Base-by-base conservation (phyloP, 371 early-diverging fungal genomes). In the Conidiobolus incongruus region DNA sequence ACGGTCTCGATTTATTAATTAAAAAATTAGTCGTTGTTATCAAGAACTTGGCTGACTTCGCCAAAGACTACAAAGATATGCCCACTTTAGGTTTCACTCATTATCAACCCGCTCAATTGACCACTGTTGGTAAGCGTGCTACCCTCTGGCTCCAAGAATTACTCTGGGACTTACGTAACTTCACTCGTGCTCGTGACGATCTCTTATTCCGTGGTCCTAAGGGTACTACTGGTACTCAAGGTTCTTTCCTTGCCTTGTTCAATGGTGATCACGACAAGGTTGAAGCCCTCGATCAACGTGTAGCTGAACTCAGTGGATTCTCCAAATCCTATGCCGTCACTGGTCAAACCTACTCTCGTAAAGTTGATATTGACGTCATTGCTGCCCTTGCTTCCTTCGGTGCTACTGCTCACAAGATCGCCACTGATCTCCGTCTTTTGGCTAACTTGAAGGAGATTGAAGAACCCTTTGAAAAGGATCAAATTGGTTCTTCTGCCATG, bases 201-300 rank as follows among this genome's bases (percentile, higher is more conserved):
- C 61, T 94, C 47, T 70, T 77, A 40, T 79, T 94, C 73, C 74
- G 97, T 47, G 97, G 97, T 46, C 90, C 87, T 56, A 96, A 96
- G 72, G 97, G 97, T 34, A 96, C 97, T 34, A 96, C 97, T 0
- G 97, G 97, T 48, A 96, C 95, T 22, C 97, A 96, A 65, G 97
- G 86, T 30, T 90, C 91, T 10, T 96, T 96, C 66, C 61, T 96
- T 65, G 67, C 90, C 11, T 70, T 96, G 39, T 96, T 96, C 50
- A 71, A 90, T 44, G 90, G 92, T 16, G 81, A 94, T 55, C 88
- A 91, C 44, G 82, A 71, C 30, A 93, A 95, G 66, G 81, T 61
- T 45, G 89, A 93, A 58, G 59, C 67, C 48, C 64, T 96, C 43
- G 97, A 96, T 51, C 65, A 68, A 51, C 65, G 82, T 26, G 92